Conservation (phyloP, 768 basidiomycete species). For the Lactarius evosmus region DNA sequence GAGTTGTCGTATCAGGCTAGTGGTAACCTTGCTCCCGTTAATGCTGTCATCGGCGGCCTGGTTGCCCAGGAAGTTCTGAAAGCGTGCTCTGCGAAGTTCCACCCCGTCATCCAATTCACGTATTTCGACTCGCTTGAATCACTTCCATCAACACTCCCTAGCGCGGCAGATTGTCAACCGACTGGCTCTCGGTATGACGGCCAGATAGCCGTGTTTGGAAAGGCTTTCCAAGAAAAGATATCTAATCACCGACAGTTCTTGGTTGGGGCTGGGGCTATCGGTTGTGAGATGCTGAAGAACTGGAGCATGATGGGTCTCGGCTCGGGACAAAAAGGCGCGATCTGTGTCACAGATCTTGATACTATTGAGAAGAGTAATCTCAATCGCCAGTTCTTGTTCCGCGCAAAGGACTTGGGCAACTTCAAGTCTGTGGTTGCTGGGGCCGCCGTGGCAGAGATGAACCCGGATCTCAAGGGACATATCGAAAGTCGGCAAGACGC, state of each 20-base stretch:
- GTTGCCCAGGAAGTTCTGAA: slow-evolving; percentile 98
- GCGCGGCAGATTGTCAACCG: slow-evolving; percentile 82
- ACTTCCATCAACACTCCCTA: slow-evolving; percentile 68
- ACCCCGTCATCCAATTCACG: slow-evolving; percentile 90
- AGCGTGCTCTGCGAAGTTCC: slow-evolving; percentile 96
- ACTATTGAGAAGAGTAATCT: slow-evolving; percentile 99
- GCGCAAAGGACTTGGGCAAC: slow-evolving; percentile 91
- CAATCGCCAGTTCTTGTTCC: slow-evolving; percentile 97
- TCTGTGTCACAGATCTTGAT: slow-evolving; percentile 95
- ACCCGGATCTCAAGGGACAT: slow-evolving; percentile 82
- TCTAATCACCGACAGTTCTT: slow-evolving; percentile 90
- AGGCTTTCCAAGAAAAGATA: slow-evolving; percentile 88
- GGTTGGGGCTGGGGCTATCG: slow-evolving; percentile 98
- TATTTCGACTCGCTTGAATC: slow-evolving; percentile 99
- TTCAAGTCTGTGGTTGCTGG: slow-evolving; percentile 97
- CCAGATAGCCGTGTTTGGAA: slow-evolving; percentile 96
- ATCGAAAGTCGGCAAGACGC: slow-evolving; percentile 88
- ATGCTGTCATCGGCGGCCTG: slow-evolving; percentile 94
- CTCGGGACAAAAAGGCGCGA: slow-evolving; percentile 69
- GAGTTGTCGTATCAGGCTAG: slow-evolving; percentile 89
- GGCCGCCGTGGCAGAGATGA: slow-evolving; percentile 91
- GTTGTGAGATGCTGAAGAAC: slow-evolving; percentile 99
- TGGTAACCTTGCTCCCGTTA: slow-evolving; percentile 85
- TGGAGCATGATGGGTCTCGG: slow-evolving; percentile 99
- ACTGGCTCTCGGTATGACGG: slow-evolving; percentile 83